These are phyloP conservation scores for Marasmius oreades DNA, from an alignment of 1,284 basidiomycete genomes.

Conservation along the genomic window DNA sequence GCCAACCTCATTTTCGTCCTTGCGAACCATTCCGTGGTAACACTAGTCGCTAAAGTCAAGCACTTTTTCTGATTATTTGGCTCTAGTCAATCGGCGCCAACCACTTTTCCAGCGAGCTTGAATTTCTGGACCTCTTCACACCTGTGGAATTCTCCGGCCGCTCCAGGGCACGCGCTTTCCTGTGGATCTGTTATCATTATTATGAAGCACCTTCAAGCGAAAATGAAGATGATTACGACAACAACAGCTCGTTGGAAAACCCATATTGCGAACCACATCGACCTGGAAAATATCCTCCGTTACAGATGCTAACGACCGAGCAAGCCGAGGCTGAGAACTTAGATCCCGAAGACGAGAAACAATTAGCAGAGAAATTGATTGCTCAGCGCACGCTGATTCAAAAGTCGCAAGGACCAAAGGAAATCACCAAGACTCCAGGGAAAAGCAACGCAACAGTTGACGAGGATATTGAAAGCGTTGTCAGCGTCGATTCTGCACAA, in stretches of 20 bases:
- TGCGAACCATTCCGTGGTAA: constrained; percentile 50
- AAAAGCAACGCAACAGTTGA: constrained; percentile 18
- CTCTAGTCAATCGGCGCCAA: constrained; percentile 48
- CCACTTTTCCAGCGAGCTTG: constrained; percentile 52
- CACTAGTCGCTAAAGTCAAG: constrained; percentile 1
- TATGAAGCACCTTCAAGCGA: constrained; percentile 40
- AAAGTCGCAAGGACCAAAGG: constrained; percentile 34
- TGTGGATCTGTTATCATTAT: constrained; percentile 61
- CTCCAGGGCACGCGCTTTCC: constrained; percentile 64
- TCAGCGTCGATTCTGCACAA: constrained; percentile 11
- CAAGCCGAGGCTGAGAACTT: constrained; percentile 50
- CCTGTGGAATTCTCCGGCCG: constrained; percentile 54
- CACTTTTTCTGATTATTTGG: constrained; percentile 14
- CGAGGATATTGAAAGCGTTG: constrained; percentile 12
- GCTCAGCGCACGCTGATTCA: constrained; percentile 35
- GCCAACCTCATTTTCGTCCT: constrained; percentile 61
- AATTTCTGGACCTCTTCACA: constrained; percentile 68
- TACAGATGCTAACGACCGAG: constrained; percentile 39
- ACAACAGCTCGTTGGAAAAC: constrained; percentile 35
- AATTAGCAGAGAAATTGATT: constrained; percentile 32
- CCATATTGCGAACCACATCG: constrained; percentile 51
- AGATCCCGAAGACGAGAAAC: constrained; percentile 38
- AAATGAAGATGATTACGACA: constrained; percentile 35
- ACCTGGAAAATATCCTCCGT: constrained; percentile 39
- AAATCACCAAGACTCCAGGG: constrained; percentile 27